Base-by-base conservation (phyloP, 768 basidiomycete genomes). In the Lactifluus volemus region DNA sequence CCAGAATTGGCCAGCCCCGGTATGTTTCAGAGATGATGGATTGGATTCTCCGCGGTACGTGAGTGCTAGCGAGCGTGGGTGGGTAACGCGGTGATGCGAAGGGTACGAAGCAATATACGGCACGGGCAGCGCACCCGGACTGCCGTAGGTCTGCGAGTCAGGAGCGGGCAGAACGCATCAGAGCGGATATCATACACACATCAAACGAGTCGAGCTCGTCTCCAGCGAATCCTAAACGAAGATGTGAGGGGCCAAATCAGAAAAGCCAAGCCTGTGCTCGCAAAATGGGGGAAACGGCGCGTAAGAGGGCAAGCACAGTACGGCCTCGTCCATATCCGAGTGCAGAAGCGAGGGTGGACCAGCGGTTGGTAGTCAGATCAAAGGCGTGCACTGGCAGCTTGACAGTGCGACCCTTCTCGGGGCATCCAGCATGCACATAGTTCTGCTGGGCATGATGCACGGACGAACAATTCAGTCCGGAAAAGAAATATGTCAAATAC, bases 401-500 rank as follows among this genome's bases (percentile, higher is more conserved):
- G 15, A 65, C 55, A 5, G 76, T 70, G 29, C 77, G 73, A 11
- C 77, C 77, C 14, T 68, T 64, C 0, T 66, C 53, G 0, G 76
- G 77, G 48, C 77, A 78, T 12, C 76, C 77, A 1, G 76, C 77
- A 58, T 78, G 78, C 4, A 77, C 63, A 66, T 73, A 76, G 25
- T 25, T 25, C 25, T 1, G 25, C 25, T 25, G 25, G 25, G 25
- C 25, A 25, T 25, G 25, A 1, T 25, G 25, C 25, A 25, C 2
- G 25, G 25, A 25, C 25, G 25, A 25, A 25, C 25, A 25, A 25
- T 25, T 25, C 25, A 38, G 12, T 38, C 38, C 15, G 41, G 41
- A 17, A 42, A n/a, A n/a, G n/a, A n/a, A n/a, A n/a, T n/a, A n/a
- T n/a, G n/a, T n/a, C n/a, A n/a, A n/a, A n/a, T n/a, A n/a, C n/a